These are phyloP conservation scores for Magnusiomyces sp. DNA, from an alignment of 1,139 yeast genomes.

Conservation along the genomic window DNA sequence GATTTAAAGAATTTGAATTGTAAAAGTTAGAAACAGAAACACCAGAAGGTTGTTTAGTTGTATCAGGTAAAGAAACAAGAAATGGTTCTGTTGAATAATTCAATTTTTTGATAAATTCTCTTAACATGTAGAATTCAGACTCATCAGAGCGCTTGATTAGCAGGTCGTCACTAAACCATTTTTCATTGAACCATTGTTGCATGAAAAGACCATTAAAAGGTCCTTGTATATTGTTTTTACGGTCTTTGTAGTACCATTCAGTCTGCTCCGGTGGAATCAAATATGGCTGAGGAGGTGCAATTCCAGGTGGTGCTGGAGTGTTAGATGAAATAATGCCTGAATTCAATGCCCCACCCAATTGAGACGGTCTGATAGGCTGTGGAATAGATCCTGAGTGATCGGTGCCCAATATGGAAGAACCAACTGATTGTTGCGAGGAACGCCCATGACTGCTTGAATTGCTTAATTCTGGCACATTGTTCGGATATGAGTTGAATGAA, in stretches of 20 bases:
- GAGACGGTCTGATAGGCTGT: no score
- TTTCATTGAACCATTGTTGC: constrained; percentile 69
- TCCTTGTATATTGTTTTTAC: constrained; percentile 65
- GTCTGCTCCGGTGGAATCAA: constrained; percentile 37
- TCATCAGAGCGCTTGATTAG: constrained; percentile 45
- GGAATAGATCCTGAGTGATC: no score
- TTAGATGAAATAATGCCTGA: no score
- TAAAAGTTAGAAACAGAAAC: constrained; percentile 8
- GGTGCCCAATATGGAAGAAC: no score
- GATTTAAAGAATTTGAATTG: constrained; percentile 11
- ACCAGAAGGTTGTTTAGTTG: constrained; percentile 3
- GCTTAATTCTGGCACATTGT: no score
- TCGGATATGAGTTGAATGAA: no score
- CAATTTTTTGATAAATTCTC: constrained; percentile 31
- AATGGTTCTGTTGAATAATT: constrained; percentile 54
- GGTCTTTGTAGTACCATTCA: constrained; percentile 68
- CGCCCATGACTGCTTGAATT: no score
- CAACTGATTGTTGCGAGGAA: no score
- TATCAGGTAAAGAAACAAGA: constrained; percentile 42
- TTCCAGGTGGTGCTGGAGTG: constrained; percentile 22
- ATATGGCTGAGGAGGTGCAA: constrained; percentile 15
- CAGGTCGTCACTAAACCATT: constrained; percentile 51
- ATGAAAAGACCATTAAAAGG: constrained; percentile 67
- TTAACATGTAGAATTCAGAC: constrained; percentile 27
- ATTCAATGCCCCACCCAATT: no score